Percentiles rank a stretch among this genome's conserved stretches.
These are phyloP conservation scores for Pseudevernia furfuracea DNA, from an alignment of 495 filamentous ascomycete species.

Conservation along the genomic window DNA sequence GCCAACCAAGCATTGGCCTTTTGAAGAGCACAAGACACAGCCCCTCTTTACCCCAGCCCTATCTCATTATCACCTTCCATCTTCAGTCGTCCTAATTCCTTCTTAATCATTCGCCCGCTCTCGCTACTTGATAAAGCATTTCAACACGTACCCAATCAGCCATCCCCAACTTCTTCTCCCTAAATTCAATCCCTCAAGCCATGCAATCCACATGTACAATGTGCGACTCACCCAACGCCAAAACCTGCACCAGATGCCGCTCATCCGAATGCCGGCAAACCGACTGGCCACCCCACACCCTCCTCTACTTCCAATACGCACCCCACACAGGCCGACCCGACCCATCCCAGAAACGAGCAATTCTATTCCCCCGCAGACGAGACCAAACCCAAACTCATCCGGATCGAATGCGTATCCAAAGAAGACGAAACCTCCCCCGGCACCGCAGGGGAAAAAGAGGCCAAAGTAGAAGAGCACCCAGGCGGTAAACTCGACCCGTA, in stretches of 20 bases:
- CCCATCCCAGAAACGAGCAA: slow-evolving; percentile 22
- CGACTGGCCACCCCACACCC: slow-evolving; percentile 23
- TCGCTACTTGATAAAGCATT: too few relatives aligned
- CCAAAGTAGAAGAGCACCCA: not conserved
- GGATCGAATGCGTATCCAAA: slow-evolving; percentile 7
- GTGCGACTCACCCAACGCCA: not conserved
- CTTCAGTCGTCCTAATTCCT: not conserved
- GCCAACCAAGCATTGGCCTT: not conserved
- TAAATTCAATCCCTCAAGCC: not conserved
- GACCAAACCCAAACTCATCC: not conserved
- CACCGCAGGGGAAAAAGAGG: not conserved
- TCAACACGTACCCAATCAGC: not conserved
- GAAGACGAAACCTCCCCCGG: not conserved
- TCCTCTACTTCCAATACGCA: slow-evolving; percentile 19
- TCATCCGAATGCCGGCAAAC: slow-evolving; percentile 27
- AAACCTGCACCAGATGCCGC: slow-evolving; percentile 25
- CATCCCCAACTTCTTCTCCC: not conserved
- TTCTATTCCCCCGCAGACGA: slow-evolving; percentile 26
- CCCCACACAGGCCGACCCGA: slow-evolving; percentile 15
- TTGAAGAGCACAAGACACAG: not conserved
- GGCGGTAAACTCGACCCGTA: not conserved
- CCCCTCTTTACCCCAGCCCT: not conserved
- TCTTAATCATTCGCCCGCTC: too few relatives aligned
- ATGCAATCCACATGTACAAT: slow-evolving; percentile 2
- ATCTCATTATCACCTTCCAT: not conserved